A percentile compares a stretch with the other conserved stretches of the same genome.
Conservation (phyloP, 805 yeast species). For the Starmera caribaea region DNA sequence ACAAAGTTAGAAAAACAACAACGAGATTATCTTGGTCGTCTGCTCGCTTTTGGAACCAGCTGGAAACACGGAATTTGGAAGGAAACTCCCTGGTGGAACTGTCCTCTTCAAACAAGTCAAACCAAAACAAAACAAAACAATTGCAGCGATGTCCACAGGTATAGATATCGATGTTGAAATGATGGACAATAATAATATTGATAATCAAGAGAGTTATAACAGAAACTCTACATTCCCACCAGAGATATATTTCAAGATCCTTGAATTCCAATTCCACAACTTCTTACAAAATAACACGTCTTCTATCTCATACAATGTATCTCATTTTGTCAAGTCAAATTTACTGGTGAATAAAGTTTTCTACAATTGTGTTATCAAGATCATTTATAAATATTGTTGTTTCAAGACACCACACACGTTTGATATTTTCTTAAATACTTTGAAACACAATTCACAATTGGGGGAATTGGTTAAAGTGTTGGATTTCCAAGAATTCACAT, state of each 20-base stretch:
- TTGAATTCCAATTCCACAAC: slow-evolving; percentile 45
- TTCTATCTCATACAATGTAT: slow-evolving; percentile 41
- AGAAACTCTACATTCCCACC: slow-evolving; percentile 29
- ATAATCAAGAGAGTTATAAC: no score
- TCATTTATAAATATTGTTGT: slow-evolving; percentile 55
- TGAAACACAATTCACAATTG: slow-evolving; percentile 34
- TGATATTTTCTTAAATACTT: slow-evolving; percentile 54
- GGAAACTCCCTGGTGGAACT: no score
- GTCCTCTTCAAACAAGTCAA: no score
- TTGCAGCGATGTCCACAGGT: no score
- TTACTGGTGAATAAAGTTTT: slow-evolving; percentile 49
- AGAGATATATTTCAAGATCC: slow-evolving; percentile 44
- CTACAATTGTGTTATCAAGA: slow-evolving; percentile 45
- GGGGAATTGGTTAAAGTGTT: slow-evolving; percentile 62
- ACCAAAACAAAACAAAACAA: no score
- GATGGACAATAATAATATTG: no score
- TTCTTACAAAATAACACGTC: slow-evolving; percentile 38
- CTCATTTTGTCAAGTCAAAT: slow-evolving; percentile 40
- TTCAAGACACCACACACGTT: slow-evolving; percentile 78
- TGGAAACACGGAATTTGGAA: no score
- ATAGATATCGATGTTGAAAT: no score
- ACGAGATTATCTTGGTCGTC: no score
- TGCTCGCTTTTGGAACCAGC: no score
- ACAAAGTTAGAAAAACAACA: no score
- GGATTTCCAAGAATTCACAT: slow-evolving; percentile 83